Conservation (phyloP, 2,329 filamentous ascomycete genomes). For the Alternaria brassicae region DNA sequence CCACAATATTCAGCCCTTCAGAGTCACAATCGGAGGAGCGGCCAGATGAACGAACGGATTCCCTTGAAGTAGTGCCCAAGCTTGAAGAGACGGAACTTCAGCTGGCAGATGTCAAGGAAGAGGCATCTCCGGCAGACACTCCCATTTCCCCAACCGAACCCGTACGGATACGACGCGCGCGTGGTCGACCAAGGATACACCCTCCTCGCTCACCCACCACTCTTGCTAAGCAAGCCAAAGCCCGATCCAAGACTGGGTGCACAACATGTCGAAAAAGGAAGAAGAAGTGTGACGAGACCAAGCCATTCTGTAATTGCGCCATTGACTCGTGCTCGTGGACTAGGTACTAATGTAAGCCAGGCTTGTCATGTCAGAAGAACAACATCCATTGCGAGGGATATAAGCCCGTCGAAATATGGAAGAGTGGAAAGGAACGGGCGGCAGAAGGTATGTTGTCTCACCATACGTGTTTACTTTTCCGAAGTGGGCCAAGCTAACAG, state of each 20-base stretch:
- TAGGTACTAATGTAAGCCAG: conserved; percentile 54
- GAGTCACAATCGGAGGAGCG: conserved; percentile 39
- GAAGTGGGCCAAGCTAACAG: conserved; percentile 22
- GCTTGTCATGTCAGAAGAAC: conserved; percentile 91
- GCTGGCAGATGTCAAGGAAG: conserved; percentile 49
- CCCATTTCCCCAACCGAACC: conserved; percentile 47
- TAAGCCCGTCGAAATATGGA: conserved; percentile 85
- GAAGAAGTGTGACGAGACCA: conserved; percentile 65
- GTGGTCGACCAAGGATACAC: conserved; percentile 84
- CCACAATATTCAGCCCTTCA: conserved; percentile 30
- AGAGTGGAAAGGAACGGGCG: conserved; percentile 78
- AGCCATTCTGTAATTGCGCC: conserved; percentile 51
- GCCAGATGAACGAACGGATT: conserved; percentile 32
- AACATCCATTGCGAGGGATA: conserved; percentile 91
- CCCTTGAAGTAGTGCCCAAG: conserved; percentile 58
- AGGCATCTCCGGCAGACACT: conserved; percentile 40
- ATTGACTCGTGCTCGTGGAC: not conserved
- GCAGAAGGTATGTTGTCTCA: conserved; percentile 62
- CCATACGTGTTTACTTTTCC: not conserved
- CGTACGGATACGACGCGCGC: conserved; percentile 53
- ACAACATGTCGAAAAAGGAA: conserved; percentile 66
- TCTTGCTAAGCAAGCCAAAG: conserved; percentile 77
- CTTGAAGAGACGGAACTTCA: conserved; percentile 61
- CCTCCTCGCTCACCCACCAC: conserved; percentile 67
- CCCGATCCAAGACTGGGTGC: conserved; percentile 66